Evolutionary conservation across 345 rosid genomes (phyloP).

Genomic region (Gossypium herbaceum): DNA sequence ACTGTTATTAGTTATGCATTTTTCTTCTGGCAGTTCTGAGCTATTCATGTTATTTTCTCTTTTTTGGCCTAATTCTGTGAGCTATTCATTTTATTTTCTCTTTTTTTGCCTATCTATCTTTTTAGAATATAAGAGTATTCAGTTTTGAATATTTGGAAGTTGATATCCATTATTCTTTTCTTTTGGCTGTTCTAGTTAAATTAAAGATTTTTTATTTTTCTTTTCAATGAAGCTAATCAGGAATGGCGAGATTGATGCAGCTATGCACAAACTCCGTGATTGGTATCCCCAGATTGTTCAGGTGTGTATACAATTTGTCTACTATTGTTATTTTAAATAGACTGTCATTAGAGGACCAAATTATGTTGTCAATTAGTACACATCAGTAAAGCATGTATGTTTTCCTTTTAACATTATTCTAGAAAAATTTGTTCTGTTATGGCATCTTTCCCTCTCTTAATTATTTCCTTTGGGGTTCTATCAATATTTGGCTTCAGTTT

Average conservation of each 20-base stretch:
- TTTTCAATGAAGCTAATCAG: constrained; percentile 58
- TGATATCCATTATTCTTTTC: not conserved
- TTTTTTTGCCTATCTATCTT: not conserved
- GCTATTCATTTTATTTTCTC: not conserved
- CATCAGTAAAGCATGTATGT: not conserved
- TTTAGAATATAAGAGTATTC: not conserved
- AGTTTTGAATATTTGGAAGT: not conserved
- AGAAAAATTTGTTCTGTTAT: not conserved
- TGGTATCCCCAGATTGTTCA: constrained; percentile 84
- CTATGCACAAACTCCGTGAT: constrained; percentile 54
- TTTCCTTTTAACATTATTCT: constrained; percentile 1
- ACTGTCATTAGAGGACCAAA: not conserved
- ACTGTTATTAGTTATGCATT: not conserved
- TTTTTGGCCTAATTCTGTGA: not conserved
- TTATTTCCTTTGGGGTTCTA: not conserved
- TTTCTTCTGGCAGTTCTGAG: not conserved
- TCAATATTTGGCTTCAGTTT: constrained; percentile 6
- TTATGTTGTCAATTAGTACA: not conserved
- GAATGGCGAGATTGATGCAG: constrained; percentile 77
- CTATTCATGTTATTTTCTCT: not conserved
- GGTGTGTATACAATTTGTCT: constrained; percentile 36
- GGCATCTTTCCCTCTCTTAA: not conserved
- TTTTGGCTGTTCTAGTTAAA: constrained; percentile 8
- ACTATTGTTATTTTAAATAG: not conserved
- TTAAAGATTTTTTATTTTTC: constrained; percentile 20